These are phyloP conservation scores for Termitomyces titanicus DNA, from an alignment of 768 basidiomycete species.

Conservation along the genomic window DNA sequence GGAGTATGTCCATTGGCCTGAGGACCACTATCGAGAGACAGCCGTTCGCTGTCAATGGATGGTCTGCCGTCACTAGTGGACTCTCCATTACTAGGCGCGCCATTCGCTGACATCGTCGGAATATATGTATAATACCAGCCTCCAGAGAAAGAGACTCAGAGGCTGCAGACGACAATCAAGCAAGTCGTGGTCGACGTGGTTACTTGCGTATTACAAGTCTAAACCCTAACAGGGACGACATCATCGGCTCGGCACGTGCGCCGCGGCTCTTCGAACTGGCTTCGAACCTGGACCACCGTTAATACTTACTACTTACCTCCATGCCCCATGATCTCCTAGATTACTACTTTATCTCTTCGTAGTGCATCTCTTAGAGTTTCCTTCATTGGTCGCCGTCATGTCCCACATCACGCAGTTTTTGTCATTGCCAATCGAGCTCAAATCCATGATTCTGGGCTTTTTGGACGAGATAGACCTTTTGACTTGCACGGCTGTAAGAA, in stretches of 20 bases:
- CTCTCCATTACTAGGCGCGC: conserved; percentile 21
- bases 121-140: neutral
- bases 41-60: conserved; percentile 48
- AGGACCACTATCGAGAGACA: conserved; percentile 27
- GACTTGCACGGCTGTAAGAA: conserved; percentile 26
- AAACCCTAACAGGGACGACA: too few relatives aligned
- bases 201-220: neutral
- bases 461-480: conserved; percentile 33
- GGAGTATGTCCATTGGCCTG: conserved; percentile 26
- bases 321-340: neutral
- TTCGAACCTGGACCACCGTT: neutral
- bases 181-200: too few relatives aligned
- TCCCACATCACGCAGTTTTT: conserved; percentile 17
- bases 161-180: neutral
- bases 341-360: neutral
- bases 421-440: conserved; percentile 34
- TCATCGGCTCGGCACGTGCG: neutral
- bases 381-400: neutral
- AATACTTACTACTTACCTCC: too few relatives aligned
- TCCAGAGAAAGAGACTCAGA: neutral
- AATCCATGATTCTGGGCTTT: conserved; percentile 31
- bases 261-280: too few relatives aligned
- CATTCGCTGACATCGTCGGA: conserved; percentile 23
- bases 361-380: neutral
- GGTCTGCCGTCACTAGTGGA: conserved; percentile 30